Percentiles rank a stretch among this genome's conserved stretches.
Conservation (phyloP, 352 stramenopile species). For the Phytophthora pinifolia region DNA sequence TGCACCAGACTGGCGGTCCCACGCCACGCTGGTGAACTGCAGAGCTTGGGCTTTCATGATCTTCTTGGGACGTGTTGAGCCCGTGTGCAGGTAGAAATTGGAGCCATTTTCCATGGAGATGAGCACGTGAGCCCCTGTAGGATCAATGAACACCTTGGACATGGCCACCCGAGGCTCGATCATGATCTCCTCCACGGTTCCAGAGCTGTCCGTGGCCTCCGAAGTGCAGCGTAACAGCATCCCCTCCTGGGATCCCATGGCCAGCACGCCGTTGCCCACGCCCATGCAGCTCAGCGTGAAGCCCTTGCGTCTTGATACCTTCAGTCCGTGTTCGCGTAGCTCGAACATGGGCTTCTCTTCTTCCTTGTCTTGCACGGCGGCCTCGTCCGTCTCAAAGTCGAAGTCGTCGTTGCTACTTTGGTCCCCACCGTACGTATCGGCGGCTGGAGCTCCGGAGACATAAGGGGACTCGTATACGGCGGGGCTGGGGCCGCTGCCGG, state of each 20-base stretch:
- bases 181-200: slow-evolving; percentile 85
- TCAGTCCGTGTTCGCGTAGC: slow-evolving; percentile 83
- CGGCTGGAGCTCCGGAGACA: slow-evolving; percentile 20
- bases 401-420: slow-evolving; percentile 67
- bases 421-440: slow-evolving; percentile 35
- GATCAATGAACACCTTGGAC: slow-evolving; percentile 79
- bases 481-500: slow-evolving; percentile 17
- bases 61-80: slow-evolving; percentile 78
- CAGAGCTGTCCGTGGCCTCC: slow-evolving; percentile 73
- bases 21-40: slow-evolving; percentile 81
- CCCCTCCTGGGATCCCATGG: slow-evolving; percentile 80
- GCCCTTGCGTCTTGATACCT: slow-evolving; percentile 81
- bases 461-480: slow-evolving; percentile 45
- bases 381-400: slow-evolving; percentile 72
- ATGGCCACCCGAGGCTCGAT: slow-evolving; percentile 87
- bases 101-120: slow-evolving; percentile 88
- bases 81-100: slow-evolving; percentile 86
- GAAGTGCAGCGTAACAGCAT: slow-evolving; percentile 79
- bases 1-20: slow-evolving; percentile 75
- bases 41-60: slow-evolving; percentile 81
- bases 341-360: slow-evolving; percentile 87
- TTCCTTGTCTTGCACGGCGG: slow-evolving; percentile 41
- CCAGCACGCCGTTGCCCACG: slow-evolving; percentile 80
- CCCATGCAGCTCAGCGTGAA: slow-evolving; percentile 85
- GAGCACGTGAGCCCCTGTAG: slow-evolving; percentile 75